phyloP scores from a whole-genome alignment of 345 rosid genomes.

The Ceriops decandra region DNA sequence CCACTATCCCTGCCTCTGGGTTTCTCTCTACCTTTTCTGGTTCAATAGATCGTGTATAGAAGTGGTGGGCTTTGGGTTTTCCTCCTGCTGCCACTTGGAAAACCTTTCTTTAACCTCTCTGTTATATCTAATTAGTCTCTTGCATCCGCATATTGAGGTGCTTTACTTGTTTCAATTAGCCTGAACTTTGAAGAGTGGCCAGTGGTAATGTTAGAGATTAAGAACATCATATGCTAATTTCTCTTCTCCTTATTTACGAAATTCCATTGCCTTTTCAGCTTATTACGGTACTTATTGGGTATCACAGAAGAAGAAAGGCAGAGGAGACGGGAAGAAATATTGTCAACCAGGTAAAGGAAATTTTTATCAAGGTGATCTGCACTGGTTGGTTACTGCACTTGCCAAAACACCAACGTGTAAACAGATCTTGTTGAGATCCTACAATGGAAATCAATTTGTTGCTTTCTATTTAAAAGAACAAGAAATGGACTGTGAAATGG shows the following conservation, averaged over 20 bases:
- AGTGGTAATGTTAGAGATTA: background rate
- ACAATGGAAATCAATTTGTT: background rate
- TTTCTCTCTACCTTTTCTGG: background rate
- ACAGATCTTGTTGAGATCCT: background rate
- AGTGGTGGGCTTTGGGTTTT: too few species aligned
- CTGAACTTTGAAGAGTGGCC: background rate
- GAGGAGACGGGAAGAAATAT: slow-evolving; percentile 72
- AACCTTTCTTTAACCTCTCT: too few species aligned
- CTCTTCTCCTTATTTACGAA: background rate
- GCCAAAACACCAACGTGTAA: background rate
- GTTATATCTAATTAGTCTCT: too few species aligned
- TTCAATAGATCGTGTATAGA: too few species aligned
- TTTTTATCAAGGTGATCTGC: background rate
- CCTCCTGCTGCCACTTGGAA: too few species aligned
- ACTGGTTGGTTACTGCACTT: slow-evolving; percentile 1
- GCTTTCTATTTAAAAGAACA: background rate
- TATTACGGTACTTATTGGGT: slow-evolving; percentile 58
- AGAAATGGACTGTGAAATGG: too few species aligned
- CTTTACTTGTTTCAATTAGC: too few species aligned
- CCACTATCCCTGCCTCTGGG: background rate
- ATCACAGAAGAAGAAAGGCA: slow-evolving; percentile 83
- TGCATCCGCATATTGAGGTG: too few species aligned
- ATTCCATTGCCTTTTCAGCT: slow-evolving; percentile 11
- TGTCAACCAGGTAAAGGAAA: slow-evolving; percentile 56
- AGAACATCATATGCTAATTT: background rate